Conservation (phyloP, 805 yeast species). For the Sugiyamaella smithiae region DNA sequence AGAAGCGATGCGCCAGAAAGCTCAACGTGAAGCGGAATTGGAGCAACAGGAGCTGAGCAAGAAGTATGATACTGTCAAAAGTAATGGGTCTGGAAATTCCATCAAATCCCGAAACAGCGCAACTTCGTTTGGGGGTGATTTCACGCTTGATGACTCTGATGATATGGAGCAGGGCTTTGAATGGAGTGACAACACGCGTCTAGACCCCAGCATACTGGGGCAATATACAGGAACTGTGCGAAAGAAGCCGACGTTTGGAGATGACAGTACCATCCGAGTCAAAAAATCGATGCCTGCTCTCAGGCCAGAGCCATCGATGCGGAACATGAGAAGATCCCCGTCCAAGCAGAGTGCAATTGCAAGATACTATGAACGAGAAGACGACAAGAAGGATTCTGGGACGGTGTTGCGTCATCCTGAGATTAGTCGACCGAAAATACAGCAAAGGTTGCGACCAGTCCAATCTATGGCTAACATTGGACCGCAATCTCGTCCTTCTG, state of each 20-base stretch:
- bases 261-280: conserved; percentile 1
- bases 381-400: not conserved
- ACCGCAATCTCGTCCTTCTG: not conserved
- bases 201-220: not conserved
- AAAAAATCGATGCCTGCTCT: conserved; percentile 20
- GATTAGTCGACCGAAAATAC: not conserved
- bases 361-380: not conserved
- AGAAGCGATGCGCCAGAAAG: conserved; percentile 12
- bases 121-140: conserved; percentile 10
- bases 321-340: conserved; percentile 5
- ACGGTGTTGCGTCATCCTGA: not conserved
- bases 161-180: conserved; percentile 11
- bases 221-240: conserved; percentile 1
- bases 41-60: conserved; percentile 13
- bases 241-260: not conserved
- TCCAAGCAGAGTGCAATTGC: conserved; percentile 2
- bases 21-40: conserved; percentile 18
- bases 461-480: conserved; percentile 22
- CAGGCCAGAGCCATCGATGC: not conserved
- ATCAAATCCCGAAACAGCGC: conserved; percentile 10
- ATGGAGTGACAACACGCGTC: not conserved
- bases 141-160: conserved; percentile 11
- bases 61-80: conserved; percentile 18
- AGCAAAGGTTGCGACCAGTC: conserved; percentile 19
- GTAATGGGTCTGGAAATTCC: conserved; percentile 18